Conservation (phyloP, 2,329 filamentous ascomycete species). For the Apiospora arundinis region DNA sequence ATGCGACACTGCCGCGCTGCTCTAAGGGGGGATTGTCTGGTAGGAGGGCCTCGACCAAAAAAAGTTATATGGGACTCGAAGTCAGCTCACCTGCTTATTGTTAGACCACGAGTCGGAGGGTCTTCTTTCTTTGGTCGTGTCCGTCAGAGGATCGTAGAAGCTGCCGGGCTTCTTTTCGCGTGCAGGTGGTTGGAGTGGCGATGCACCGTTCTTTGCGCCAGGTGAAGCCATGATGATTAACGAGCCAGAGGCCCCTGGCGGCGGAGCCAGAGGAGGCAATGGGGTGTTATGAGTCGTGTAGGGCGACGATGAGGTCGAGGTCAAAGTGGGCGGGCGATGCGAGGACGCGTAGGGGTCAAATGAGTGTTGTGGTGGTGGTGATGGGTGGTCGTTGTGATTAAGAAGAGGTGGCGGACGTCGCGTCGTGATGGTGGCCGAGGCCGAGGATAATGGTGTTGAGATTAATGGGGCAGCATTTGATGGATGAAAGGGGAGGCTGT, state of each 20-base stretch:
- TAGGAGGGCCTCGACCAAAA: neutral
- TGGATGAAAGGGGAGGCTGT: slow-evolving; percentile 28
- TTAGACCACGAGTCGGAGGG: slow-evolving; percentile 42
- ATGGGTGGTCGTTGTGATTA: slow-evolving; percentile 31
- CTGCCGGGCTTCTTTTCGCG: slow-evolving; percentile 48
- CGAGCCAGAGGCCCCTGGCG: slow-evolving; percentile 40
- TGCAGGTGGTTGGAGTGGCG: slow-evolving; percentile 41
- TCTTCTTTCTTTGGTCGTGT: slow-evolving; percentile 48
- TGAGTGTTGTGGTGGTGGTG: slow-evolving; percentile 6
- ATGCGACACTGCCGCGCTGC: slow-evolving; percentile 15
- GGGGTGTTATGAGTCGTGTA: slow-evolving; percentile 24
- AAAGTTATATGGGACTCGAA: slow-evolving; percentile 11
- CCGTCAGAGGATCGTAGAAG: slow-evolving; percentile 53
- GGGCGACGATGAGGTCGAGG: slow-evolving; percentile 26
- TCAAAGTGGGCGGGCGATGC: slow-evolving; percentile 35
- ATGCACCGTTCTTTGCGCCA: slow-evolving; percentile 37
- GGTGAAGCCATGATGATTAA: slow-evolving; percentile 39
- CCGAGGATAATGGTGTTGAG: slow-evolving; percentile 20
- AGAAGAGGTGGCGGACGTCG: slow-evolving; percentile 31
- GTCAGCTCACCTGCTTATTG: slow-evolving; percentile 39
- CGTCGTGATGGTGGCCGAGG: slow-evolving; percentile 23
- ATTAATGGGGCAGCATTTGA: slow-evolving; percentile 27
- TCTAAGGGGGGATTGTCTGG: neutral
- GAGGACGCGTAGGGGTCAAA: slow-evolving; percentile 35
- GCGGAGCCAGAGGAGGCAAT: slow-evolving; percentile 40